Evolutionary conservation across 371 early-diverging fungal species (phyloP), one percentile per base, ranked within the genome.

Genomic region (Apophysomyces trapeziformis): DNA sequence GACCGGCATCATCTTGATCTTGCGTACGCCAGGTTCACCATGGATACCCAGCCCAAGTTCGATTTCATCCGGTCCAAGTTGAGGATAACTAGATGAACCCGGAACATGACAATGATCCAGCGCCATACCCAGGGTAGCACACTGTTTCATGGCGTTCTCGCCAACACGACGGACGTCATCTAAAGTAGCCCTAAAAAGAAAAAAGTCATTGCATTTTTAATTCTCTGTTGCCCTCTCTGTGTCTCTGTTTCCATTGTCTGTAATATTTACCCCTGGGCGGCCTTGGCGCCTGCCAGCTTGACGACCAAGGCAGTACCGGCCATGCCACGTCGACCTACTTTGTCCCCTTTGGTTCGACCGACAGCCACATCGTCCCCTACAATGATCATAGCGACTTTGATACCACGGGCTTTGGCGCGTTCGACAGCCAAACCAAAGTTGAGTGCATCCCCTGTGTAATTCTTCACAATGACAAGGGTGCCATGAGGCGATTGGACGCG

Each of bases 331-430:
- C 92, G 83, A 1, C 95, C 94, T 1, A 93, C 93, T 14, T 80
- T 78, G 1, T 79, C 81, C 16, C 85, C 87, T 46, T 86, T 80
- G n/a, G 69, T 73, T 45, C 83, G 82, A 37, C 87, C 85, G 18
- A 94, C 88, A 9, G 93, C 89, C 5, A 90, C 86, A 65, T 94
- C 95, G 57, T 95, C 94, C 11, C 85, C 89, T n/a, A 95, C 91
- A 36, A 92, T 82, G 16, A 93, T 80, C 77, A 90, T 85, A 18
- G 82, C 85, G 0, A 90, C 87, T 66, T 87, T 84, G 26, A 88
- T 86, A 21, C 89, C 82, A 62, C 84, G 81, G 5, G 92, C 86
- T 65, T 89, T 91, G 70, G 90, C 87, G 13, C 90, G 80, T 72
- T 94, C 94, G 5, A 90, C 87, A 8, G 95, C 94, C 9, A 89